Evolutionary conservation across 1,284 basidiomycete genomes (phyloP), one percentile per base, ranked within the genome.

Genomic region (Fistulinella cinereoalba): DNA sequence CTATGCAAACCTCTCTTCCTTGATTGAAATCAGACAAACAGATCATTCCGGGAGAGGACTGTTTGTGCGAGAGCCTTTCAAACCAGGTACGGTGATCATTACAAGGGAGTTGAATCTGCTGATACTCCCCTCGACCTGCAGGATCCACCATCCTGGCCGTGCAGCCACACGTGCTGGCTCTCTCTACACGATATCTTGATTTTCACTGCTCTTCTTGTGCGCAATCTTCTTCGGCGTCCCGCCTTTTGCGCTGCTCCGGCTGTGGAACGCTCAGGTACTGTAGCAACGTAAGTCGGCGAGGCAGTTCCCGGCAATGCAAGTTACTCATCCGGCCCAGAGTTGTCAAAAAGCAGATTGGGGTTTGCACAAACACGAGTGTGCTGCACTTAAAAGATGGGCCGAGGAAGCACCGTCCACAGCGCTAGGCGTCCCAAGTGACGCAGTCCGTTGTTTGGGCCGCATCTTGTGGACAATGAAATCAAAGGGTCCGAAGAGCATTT

Each of bases 301-400:
- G 10, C 27, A 12, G 4, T 28, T 29, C 12, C 3, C 11, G 13
- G 2, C 19, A 34, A 36, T 8, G 5, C 31, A 38, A 24, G 25
- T 43, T 16, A 29, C 43, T 46, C 46, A 45, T 24, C 34, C 25
- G 24, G 3, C 11, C 5, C 50, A 93, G 90, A 64, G 61, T 28
- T 96, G 93, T 58, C 91, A 94, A 69, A 80, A 70, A 28, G 64
- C 67, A 33, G 92, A 94, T 59, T 96, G 92, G 92, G 32, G 61
- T 0, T 40, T 76, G 1, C 92, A 96, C 64, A 88, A 85, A 65
- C 63, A 66, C 6, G 92, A 96, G 73, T 96, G 92, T 58, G 53
- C 54, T 6, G 85, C 89, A 0, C 68, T 93, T 12, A 74, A 73
- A 48, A 67, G 69, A 37, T 87, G 85, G 81, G 71, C 69, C 1